phyloP scores from a whole-genome alignment of 164 flowering plant species.

The Malania oleifera region DNA sequence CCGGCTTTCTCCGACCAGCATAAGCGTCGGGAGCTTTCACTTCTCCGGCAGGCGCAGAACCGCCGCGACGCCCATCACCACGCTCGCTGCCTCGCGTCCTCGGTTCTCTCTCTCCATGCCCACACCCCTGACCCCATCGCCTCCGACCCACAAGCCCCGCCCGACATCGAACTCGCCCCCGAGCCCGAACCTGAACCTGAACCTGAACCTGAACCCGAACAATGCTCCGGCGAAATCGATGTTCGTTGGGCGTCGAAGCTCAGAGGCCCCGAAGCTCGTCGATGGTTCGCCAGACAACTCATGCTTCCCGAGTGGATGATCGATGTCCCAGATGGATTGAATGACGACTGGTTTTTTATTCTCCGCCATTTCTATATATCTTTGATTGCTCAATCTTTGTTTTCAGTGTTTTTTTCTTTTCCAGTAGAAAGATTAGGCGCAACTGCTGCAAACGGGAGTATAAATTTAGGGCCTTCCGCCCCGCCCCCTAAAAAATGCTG shows the following conservation, averaged over 20 bases:
- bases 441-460: no score
- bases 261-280: constrained; percentile 66
- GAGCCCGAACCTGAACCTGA: constrained; percentile 19
- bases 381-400: neutral
- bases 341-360: constrained; percentile 54
- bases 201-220: constrained; percentile 13
- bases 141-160: constrained; percentile 15
- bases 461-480: no score
- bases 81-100: constrained; percentile 74
- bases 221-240: constrained; percentile 31
- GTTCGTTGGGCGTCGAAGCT: constrained; percentile 68
- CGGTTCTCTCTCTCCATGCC: constrained; percentile 51
- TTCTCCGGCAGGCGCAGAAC: constrained; percentile 68
- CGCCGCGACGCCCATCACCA: constrained; percentile 80
- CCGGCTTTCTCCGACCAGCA: constrained; percentile 86
- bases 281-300: constrained; percentile 83
- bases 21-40: constrained; percentile 68
- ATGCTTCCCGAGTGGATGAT: constrained; percentile 99
- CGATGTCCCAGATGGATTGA: constrained; percentile 74
- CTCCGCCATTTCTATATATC: no score
- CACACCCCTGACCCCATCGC: constrained; percentile 11
- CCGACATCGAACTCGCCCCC: constrained; percentile 19
- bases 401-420: no score
- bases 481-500: no score
- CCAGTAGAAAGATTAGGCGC: no score